Percentiles rank a stretch among this genome's conserved stretches.
phyloP scores from a whole-genome alignment of 1,284 basidiomycete genomes.

The Takashimella tepidaria region DNA sequence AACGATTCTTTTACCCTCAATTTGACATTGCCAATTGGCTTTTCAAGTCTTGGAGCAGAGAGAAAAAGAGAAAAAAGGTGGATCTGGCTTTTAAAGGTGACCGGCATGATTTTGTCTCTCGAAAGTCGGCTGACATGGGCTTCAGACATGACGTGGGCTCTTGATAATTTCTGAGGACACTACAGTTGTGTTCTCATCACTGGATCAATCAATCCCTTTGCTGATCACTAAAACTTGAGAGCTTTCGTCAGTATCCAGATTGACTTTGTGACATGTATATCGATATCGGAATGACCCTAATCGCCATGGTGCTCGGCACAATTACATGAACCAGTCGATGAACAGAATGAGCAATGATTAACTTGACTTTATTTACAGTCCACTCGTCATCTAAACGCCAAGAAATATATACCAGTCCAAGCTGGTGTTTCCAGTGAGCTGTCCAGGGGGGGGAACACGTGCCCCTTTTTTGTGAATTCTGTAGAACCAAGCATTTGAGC shows the following conservation, averaged over 20 bases:
- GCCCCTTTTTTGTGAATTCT: too few relatives aligned
- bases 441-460: too few relatives aligned
- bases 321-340: too few relatives aligned
- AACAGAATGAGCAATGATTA: background rate
- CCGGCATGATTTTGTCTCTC: too few relatives aligned
- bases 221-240: background rate
- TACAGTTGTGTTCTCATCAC: constrained; percentile 15
- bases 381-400: background rate
- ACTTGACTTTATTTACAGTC: background rate
- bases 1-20: too few relatives aligned
- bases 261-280: background rate
- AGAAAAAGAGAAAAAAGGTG: too few relatives aligned
- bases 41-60: too few relatives aligned
- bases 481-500: too few relatives aligned
- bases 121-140: background rate
- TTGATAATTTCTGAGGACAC: constrained; percentile 13
- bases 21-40: too few relatives aligned
- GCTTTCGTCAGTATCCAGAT: background rate
- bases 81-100: too few relatives aligned
- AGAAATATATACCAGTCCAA: background rate
- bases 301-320: background rate
- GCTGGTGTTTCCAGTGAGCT: background rate
- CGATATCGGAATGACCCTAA: background rate
- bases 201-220: constrained; percentile 13
- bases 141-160: constrained; percentile 4